Evolutionary conservation across 2,329 filamentous ascomycete genomes (phyloP), one percentile per base, ranked within the genome.

Genomic region (Cordyceps cateniannulata): DNA sequence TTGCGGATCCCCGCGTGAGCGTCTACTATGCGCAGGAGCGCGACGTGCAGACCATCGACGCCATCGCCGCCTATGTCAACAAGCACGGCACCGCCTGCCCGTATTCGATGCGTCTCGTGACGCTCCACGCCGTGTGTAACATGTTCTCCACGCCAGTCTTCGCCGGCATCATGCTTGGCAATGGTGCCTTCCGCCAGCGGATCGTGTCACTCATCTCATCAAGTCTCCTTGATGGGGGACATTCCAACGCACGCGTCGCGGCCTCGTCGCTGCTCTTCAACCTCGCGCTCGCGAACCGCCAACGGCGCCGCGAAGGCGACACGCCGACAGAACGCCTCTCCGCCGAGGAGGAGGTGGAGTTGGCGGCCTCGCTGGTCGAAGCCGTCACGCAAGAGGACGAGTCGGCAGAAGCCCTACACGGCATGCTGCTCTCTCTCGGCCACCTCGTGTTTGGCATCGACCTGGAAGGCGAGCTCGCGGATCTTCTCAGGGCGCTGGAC

Each of bases 191-290:
- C 54, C 82, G 85, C 6, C 71, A 76, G 1, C 78, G 84, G 0
- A 76, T 93, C 29, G 85, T 89, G 1, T 79, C 83, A 62, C 80
- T 97, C 16, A 81, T 95, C 22, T 89, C 90, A 0, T 84, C 86
- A 1, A 91, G 88, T 63, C 86, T 98, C 27, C 81, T 97, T 0
- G 92, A 96, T 67, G 84, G 86, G 32, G 82, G 82, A 51, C 86
- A 95, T 67, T 80, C 81, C 50, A 91, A 86, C 59, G 83, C 93
- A 2, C 85, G 93, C 47, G 89, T 93, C 3, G 90, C 92, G 1
- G 90, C 93, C 0, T 86, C 93, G 0, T 91, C 88, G 1, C 79
- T 98, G 3, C 83, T 93, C 0, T 95, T 92, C 77, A 97, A 98
- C 66, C 74, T 98, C 0, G 83, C 90, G 0, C 78, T 86, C 0